Evolutionary conservation across 148 eudicot genomes (phyloP).

Genomic region (Rhododendron vialii): DNA sequence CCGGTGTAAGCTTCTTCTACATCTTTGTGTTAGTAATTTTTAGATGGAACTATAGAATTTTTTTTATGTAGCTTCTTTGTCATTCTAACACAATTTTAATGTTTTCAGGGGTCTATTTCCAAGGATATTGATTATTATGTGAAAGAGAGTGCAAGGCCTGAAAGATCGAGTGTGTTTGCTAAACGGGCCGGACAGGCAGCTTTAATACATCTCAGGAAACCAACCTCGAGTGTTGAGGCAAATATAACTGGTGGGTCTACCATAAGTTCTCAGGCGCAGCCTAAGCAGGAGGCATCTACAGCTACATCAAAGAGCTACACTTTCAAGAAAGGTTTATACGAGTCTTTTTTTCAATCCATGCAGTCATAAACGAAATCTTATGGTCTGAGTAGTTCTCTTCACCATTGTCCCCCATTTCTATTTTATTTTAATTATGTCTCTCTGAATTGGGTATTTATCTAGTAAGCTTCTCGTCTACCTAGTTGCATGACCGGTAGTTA

Average conservation of each 20-base stretch:
- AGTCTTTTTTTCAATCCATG: not conserved
- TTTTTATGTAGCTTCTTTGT: not conserved
- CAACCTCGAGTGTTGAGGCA: conserved; percentile 83
- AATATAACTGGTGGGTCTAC: conserved; percentile 75
- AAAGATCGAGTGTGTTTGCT: conserved; percentile 50
- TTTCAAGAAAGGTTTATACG: conserved; percentile 69
- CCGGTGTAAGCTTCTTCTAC: conserved; percentile 59
- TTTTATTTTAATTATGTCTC: not conserved
- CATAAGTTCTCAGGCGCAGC: conserved; percentile 56
- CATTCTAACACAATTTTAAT: not conserved
- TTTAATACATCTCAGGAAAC: conserved; percentile 57
- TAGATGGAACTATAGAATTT: not conserved
- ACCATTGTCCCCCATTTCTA: not conserved
- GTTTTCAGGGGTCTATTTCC: conserved; percentile 51
- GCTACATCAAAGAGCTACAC: conserved; percentile 73
- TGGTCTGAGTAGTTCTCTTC: not conserved
- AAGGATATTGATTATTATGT: conserved; percentile 52
- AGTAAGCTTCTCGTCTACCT: not conserved
- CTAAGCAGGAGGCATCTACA: conserved; percentile 84
- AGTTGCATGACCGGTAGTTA: conserved; percentile 7
- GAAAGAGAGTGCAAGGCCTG: conserved; percentile 60
- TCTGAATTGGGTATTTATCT: not conserved
- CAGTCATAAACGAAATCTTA: not conserved
- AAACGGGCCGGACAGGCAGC: conserved; percentile 54
- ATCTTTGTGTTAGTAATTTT: not conserved